Evolutionary conservation across 108 stramenopile species (phyloP), one percentile per base, ranked within the genome.

Genomic region (Fistulifera solaris): DNA sequence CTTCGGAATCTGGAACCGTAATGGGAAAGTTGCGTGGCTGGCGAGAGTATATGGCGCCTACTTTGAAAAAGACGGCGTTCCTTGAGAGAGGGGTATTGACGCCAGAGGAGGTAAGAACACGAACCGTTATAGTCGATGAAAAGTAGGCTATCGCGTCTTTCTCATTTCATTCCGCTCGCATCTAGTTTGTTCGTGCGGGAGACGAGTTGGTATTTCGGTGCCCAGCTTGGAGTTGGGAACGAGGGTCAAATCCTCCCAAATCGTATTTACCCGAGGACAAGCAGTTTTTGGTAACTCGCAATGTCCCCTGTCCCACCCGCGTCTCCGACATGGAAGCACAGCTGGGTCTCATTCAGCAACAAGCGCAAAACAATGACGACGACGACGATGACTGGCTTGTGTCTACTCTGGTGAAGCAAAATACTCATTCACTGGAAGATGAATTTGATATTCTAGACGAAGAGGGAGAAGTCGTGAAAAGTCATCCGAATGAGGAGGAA

Each of bases 161-260:
- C 13, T 41, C n/a, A 13, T 15, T 15, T 41, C n/a, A 15, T 41
- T 41, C n/a, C 13, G 13, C n/a, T 41, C 40, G 13, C 40, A 15
- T 41, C 15, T 8, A 35, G 23, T 52, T 52, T 52, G 66, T 67
- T 35, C 31, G 39, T 8, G 66, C 59, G 11, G 94, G 96, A 6
- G 96, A 98, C 61, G 87, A 94, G 62, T 67, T 98, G 8, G 92
- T 96, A 27, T 83, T 72, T 62, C 72, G 72, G 39, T 95, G 93
- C 61, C 96, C 96, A 17, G 89, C 94, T n/a, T 98, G 96, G 96
- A 59, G 63, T 11, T 97, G 93, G 94, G 86, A 89, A 59, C 17
- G 50, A 16, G 50, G 50, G 11, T 5, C 25, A 4, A 27, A 24
- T n/a, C 38, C 59, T n/a, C 44, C 54, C 0, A 85, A 86, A 52